Base-by-base conservation (phyloP, 176 grass and related monocot genomes). In the Bothriochloa decipiens region DNA sequence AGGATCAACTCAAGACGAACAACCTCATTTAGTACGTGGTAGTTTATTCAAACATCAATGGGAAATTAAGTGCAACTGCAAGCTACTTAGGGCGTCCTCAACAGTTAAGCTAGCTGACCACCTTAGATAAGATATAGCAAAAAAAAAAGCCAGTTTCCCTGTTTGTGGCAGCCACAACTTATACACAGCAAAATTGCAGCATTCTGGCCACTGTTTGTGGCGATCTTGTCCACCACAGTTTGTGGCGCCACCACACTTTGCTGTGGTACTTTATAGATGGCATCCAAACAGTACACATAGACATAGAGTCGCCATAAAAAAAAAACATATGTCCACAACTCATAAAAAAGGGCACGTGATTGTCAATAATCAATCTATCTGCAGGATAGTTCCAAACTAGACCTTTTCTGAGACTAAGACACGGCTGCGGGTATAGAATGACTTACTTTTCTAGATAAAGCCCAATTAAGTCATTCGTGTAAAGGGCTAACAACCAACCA, bases 371-470 rank as follows among this genome's bases (percentile, higher is more conserved):
- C 8, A 66, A 64, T 74, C 18, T 52, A 22, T 37, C 7, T 0
- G 8, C 45, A 50, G 47, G 41, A 71, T 29, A 62, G 22, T 63
- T 72, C 66, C 65, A 81, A 81, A 18, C 52, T 58, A 68, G 12
- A 16, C 5, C 71, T 81, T 53, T 29, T 4, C 25, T 11, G 15
- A 25, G 16, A 36, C 42, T 9, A 1, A 81, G 70, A 39, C 72
- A 39, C 72, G 40, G 15, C 14, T 63, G 41, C 70, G 47, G 42
- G 61, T 68, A 65, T 17, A 43, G 8, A 78, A 70, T 40, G 29
- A 17, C 46, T 40, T 70, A 28, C 57, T 74, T 68, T 69, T 3
- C 52, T 6, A 69, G 26, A 81, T 42, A 39, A 81, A 74, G 73
- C 8, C 36, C 25, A 43, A 57, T 22, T 57, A 75, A 82, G 52